Conservation (phyloP, 805 yeast species). For the Trichomonascus vanleenenianus region DNA sequence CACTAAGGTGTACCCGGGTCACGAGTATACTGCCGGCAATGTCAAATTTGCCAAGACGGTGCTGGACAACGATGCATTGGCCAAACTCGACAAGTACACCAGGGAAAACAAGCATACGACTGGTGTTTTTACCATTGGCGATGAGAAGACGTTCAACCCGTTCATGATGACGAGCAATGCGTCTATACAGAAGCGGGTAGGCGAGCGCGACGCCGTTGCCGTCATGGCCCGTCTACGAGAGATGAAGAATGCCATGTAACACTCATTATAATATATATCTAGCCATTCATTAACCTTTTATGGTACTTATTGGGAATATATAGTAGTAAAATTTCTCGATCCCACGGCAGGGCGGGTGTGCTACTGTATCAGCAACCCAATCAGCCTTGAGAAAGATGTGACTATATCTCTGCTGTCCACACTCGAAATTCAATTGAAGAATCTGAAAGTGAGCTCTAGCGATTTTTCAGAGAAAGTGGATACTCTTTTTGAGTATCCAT, state of each 20-base stretch:
- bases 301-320: too few species aligned
- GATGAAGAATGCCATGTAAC: constrained; percentile 52
- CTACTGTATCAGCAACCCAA: not conserved
- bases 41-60: constrained; percentile 68
- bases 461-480: constrained; percentile 12
- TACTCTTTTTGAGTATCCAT: too few species aligned
- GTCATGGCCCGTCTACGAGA: constrained; percentile 70
- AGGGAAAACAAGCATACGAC: constrained; percentile 62
- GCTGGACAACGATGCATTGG: constrained; percentile 45
- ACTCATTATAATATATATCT: too few species aligned
- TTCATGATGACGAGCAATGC: constrained; percentile 75
- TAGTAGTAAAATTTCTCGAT: too few species aligned
- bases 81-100: constrained; percentile 44
- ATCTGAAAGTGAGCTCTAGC: constrained; percentile 34
- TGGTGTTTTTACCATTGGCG: constrained; percentile 75
- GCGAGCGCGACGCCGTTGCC: constrained; percentile 40
- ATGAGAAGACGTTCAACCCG: constrained; percentile 80
- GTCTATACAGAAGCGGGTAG: constrained; percentile 50
- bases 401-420: constrained; percentile 48
- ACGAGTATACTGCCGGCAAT: constrained; percentile 85
- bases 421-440: constrained; percentile 29
- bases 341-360: too few species aligned
- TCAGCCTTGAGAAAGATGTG: constrained; percentile 9
- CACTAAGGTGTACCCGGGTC: constrained; percentile 85
- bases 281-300: too few species aligned